Evolutionary conservation across 2,329 filamentous ascomycete genomes (phyloP), one percentile per base, ranked within the genome.

Genomic region (Phialocephala subalpina): DNA sequence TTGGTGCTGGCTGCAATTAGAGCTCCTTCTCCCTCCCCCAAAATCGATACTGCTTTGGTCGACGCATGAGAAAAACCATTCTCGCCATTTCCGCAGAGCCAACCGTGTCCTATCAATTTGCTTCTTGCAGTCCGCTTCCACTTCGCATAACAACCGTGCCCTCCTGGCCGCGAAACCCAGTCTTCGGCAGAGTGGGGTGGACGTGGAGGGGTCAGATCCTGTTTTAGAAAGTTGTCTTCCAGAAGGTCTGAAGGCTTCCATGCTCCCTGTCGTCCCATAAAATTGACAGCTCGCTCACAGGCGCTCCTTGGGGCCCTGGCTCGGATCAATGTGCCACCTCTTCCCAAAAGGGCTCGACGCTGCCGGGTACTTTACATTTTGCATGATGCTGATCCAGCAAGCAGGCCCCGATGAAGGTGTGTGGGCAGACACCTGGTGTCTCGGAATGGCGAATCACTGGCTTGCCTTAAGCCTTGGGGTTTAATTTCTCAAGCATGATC

Each of bases 371-470:
- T 49, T 49, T 7, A 49, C 22, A 22, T 22, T 49, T 27, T 49
- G 45, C 45, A 49, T 49, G 45, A 49, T 49, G 45, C 45, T 49
- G 9, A n/a, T 27, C 59, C 22, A 35, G 53, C 47, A 47, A 52
- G 29, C 29, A 33, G 29, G 29, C 29, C 29, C 29, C 29, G 29
- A 33, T 33, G 29, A 33, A 33, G 29, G 29, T 9, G 29, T 33
- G 29, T 33, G 29, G 29, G 29, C 29, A 33, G 47, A 83, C 82
- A 76, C 78, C 78, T 80, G 77, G 76, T 73, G 80, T 83, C 81
- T 82, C 78, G 80, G 77, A 79, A 81, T 80, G 79, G 78, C 78
- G 78, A 81, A 80, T 82, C 78, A 77, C 77, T 78, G 78, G 76
- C 77, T 76, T 82, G 82, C 81, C 82, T 83, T 79, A 78, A 79